Conservation (phyloP, 2,329 filamentous ascomycete species). For the Fusarium redolens region DNA sequence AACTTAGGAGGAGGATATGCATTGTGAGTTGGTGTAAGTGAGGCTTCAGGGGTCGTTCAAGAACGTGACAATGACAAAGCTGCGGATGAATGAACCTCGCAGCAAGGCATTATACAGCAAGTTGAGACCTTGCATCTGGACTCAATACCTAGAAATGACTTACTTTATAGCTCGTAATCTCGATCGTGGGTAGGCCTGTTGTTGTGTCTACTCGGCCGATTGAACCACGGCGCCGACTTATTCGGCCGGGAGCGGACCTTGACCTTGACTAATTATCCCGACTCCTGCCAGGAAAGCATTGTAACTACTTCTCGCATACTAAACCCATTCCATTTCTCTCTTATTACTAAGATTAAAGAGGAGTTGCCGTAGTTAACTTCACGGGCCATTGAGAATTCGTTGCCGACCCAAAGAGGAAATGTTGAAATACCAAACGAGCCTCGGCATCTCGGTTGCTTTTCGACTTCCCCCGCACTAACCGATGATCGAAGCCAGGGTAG, state of each 20-base stretch:
- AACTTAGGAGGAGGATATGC: slow-evolving; percentile 59
- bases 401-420: slow-evolving; percentile 11
- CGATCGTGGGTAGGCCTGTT: not conserved
- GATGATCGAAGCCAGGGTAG: slow-evolving; percentile 27
- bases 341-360: not conserved
- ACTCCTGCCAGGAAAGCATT: not conserved
- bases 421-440: slow-evolving; percentile 14
- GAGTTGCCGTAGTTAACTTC: not conserved
- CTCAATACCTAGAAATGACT: not conserved
- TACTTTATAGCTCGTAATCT: slow-evolving; percentile 18
- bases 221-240: slow-evolving; percentile 24
- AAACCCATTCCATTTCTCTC: not conserved
- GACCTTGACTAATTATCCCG: not conserved
- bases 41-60: not conserved
- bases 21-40: slow-evolving; percentile 13
- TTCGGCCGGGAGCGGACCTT: slow-evolving; percentile 30
- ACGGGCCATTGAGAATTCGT: slow-evolving; percentile 11
- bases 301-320: not conserved
- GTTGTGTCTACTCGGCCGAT: slow-evolving; percentile 39
- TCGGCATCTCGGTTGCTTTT: slow-evolving; percentile 38
- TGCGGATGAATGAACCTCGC: too few relatives aligned
- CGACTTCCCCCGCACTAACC: slow-evolving; percentile 34
- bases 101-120: not conserved
- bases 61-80: not conserved
- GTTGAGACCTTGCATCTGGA: not conserved